These are phyloP conservation scores for Verbena officinalis DNA, from an alignment of 257 asterid genomes.

Conservation along the genomic window DNA sequence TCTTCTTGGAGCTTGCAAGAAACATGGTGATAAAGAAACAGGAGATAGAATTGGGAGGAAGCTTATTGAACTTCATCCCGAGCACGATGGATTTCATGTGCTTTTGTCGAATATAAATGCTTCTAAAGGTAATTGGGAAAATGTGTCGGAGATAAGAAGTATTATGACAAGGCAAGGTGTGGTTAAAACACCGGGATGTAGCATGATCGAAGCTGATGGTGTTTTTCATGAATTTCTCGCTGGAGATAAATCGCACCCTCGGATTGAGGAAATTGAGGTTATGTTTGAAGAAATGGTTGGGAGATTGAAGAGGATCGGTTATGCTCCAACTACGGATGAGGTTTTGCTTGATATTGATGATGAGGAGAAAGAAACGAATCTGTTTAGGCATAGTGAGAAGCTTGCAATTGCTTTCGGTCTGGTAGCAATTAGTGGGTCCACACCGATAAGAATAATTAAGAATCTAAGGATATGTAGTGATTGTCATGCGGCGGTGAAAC, in stretches of 20 bases:
- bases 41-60: constrained; percentile 85
- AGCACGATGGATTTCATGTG: constrained; percentile 87
- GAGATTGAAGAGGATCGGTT: constrained; percentile 59
- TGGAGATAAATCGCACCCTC: constrained; percentile 66
- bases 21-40: constrained; percentile 73
- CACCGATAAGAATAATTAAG: constrained; percentile 57
- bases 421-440: constrained; percentile 42
- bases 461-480: constrained; percentile 64
- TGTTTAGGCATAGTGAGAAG: constrained; percentile 66
- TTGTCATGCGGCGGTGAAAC: constrained; percentile 61
- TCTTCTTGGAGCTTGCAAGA: constrained; percentile 86
- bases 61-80: constrained; percentile 74
- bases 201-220: constrained; percentile 75
- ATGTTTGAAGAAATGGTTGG: constrained; percentile 59
- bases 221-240: constrained; percentile 78
- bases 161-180: constrained; percentile 70
- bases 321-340: constrained; percentile 52
- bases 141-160: constrained; percentile 66
- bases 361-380: constrained; percentile 68
- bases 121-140: constrained; percentile 76
- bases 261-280: constrained; percentile 53
- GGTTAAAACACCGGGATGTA: constrained; percentile 77
- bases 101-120: constrained; percentile 78
- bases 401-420: constrained; percentile 70
- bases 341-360: constrained; percentile 71